phyloP scores from a whole-genome alignment of 2,329 filamentous ascomycete species.

The Pseudonectria buxi region DNA sequence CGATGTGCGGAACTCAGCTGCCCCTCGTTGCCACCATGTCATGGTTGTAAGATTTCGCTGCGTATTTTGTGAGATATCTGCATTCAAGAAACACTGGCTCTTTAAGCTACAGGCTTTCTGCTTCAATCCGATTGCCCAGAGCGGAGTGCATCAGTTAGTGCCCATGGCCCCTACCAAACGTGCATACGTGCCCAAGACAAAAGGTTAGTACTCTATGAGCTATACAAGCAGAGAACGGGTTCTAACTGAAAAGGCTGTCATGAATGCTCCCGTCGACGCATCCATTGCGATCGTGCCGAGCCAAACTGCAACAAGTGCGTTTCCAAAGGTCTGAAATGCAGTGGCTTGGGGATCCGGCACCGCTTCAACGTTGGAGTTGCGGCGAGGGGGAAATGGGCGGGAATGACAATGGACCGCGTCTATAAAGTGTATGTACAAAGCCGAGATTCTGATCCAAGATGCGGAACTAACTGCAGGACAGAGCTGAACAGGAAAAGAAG shows the following conservation, averaged over 20 bases:
- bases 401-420: not conserved
- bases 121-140: no score
- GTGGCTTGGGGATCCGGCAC: slow-evolving; percentile 6
- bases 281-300: slow-evolving; percentile 10
- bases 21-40: no score
- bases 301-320: slow-evolving; percentile 10
- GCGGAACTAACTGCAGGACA: no score
- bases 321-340: slow-evolving; percentile 9
- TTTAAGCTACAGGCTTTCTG: no score
- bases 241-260: slow-evolving; percentile 7
- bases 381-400: not conserved
- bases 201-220: not conserved
- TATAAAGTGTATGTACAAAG: not conserved
- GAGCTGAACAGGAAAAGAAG: no score
- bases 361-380: slow-evolving; percentile 1
- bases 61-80: no score
- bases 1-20: no score
- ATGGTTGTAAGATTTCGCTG: no score
- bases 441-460: not conserved
- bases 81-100: no score
- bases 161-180: not conserved
- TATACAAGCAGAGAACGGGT: not conserved
- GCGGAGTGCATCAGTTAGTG: no score
- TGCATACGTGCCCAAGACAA: slow-evolving; percentile 5
- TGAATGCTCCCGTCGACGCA: slow-evolving; percentile 11